phyloP scores from a whole-genome alignment of 2,329 filamentous ascomycete species.

The Zopfia rhizophila region DNA sequence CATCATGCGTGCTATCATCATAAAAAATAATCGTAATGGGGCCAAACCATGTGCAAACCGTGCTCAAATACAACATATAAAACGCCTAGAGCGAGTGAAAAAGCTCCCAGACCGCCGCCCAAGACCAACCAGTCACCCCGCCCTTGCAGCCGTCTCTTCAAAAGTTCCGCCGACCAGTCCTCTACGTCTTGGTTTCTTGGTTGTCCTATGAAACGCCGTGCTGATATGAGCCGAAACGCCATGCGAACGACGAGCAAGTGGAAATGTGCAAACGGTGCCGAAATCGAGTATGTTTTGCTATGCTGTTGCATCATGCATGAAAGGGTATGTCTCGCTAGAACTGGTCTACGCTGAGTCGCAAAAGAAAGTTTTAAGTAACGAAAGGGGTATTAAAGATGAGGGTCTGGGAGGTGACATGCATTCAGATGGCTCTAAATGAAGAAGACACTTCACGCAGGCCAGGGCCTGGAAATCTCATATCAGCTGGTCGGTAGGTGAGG shows the following conservation, averaged over 20 bases:
- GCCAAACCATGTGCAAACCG: slow-evolving; percentile 25
- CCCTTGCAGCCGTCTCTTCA: slow-evolving; percentile 18
- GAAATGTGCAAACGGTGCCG: slow-evolving; percentile 34
- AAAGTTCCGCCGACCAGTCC: slow-evolving; percentile 23
- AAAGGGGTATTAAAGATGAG: slow-evolving; percentile 14
- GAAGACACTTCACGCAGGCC: not conserved
- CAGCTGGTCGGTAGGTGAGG: slow-evolving; percentile 9
- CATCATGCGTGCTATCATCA: slow-evolving; percentile 37
- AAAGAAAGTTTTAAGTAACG: slow-evolving; percentile 32
- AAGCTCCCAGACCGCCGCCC: slow-evolving; percentile 32
- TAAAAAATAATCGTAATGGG: slow-evolving; percentile 31
- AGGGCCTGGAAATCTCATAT: slow-evolving; percentile 17
- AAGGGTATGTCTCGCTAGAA: slow-evolving; percentile 50
- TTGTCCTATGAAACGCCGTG: slow-evolving; percentile 33
- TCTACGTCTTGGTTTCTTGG: slow-evolving; percentile 37
- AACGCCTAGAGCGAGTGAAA: slow-evolving; percentile 35
- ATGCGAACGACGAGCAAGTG: slow-evolving; percentile 16
- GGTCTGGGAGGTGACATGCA: slow-evolving; percentile 17
- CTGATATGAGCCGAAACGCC: slow-evolving; percentile 24
- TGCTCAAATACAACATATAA: slow-evolving; percentile 30
- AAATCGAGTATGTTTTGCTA: slow-evolving; percentile 41
- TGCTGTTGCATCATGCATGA: slow-evolving; percentile 48
- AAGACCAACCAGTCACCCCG: slow-evolving; percentile 20
- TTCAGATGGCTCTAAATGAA: slow-evolving; percentile 29
- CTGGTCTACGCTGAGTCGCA: slow-evolving; percentile 39